phyloP scores from a whole-genome alignment of 1,284 basidiomycete genomes.

The Anthracocystis setariae region DNA sequence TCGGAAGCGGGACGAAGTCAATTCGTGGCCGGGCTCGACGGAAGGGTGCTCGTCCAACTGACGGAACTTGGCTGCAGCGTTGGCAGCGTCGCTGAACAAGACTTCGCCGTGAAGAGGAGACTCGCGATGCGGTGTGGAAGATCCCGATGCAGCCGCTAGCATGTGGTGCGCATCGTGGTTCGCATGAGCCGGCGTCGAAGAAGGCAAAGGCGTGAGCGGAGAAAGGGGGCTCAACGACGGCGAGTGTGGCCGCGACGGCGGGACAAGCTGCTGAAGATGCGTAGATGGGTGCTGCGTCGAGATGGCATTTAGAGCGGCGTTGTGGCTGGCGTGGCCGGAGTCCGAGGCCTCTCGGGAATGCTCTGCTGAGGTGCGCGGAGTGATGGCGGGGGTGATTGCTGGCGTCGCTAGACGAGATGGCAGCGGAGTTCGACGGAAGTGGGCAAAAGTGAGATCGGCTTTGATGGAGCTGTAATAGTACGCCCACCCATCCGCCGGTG shows the following conservation, averaged over 20 bases:
- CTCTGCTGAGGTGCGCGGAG: conserved; percentile 37
- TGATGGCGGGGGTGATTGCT: conserved; percentile 23
- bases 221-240: conserved; percentile 10
- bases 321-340: conserved; percentile 18
- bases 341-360: conserved; percentile 28
- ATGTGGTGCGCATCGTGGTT: conserved; percentile 14
- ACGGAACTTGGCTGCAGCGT: conserved; percentile 20
- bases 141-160: conserved; percentile 14
- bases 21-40: conserved; percentile 33
- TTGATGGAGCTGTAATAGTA: conserved; percentile 70
- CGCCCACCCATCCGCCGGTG: conserved; percentile 75
- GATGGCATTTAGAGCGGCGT: conserved; percentile 1
- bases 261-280: conserved; percentile 19
- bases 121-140: conserved; percentile 31
- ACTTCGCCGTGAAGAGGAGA: conserved; percentile 34
- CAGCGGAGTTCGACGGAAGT: conserved; percentile 52
- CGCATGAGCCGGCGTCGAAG: background rate
- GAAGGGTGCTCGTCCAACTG: conserved; percentile 49
- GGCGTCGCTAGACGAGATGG: conserved; percentile 41
- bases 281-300: background rate
- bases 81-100: conserved; percentile 8
- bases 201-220: conserved; percentile 4
- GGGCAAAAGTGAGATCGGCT: conserved; percentile 41
- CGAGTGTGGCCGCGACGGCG: conserved; percentile 27
- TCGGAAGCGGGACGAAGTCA: conserved; percentile 36